Conservation (phyloP, 2,329 filamentous ascomycete species). For the Byssothecium circinans region DNA sequence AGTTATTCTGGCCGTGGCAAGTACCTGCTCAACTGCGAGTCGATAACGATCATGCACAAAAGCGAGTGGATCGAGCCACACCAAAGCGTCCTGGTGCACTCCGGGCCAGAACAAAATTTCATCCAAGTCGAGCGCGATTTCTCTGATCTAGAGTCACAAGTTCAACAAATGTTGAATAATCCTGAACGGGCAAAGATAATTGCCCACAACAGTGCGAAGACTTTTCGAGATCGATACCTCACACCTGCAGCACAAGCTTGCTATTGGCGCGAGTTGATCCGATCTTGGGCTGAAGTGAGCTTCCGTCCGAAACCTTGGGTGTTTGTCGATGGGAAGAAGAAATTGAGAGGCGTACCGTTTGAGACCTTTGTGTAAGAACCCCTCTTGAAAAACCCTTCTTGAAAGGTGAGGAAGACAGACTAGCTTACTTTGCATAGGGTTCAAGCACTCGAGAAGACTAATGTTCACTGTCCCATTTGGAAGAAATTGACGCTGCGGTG, state of each 20-base stretch:
- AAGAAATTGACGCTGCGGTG: constrained; percentile 4
- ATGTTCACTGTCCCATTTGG: constrained; percentile 1
- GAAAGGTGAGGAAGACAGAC: no score
- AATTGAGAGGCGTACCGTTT: constrained; percentile 12
- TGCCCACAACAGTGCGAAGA: constrained; percentile 51
- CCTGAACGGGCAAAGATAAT: constrained; percentile 42
- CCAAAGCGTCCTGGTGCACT: constrained; percentile 23
- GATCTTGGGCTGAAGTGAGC: constrained; percentile 42
- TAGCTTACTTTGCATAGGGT: constrained; percentile 1
- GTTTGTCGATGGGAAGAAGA: constrained; percentile 6
- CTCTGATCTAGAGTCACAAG: constrained; percentile 16
- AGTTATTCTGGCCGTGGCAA: constrained; percentile 54
- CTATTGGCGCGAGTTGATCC: constrained; percentile 56
- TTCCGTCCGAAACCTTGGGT: constrained; percentile 19
- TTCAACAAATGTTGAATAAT: constrained; percentile 12
- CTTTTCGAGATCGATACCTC: constrained; percentile 57
- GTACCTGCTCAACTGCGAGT: constrained; percentile 53
- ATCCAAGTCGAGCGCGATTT: constrained; percentile 25
- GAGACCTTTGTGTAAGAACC: constrained; percentile 12
- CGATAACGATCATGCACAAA: constrained; percentile 19
- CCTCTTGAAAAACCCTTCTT: no score
- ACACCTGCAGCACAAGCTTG: constrained; percentile 59
- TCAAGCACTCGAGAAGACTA: not conserved
- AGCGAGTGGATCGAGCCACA: constrained; percentile 17
- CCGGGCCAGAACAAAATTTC: constrained; percentile 18